Evolutionary conservation across 2,329 filamentous ascomycete genomes (phyloP).

Genomic region (Pseudonectria foliicola): DNA sequence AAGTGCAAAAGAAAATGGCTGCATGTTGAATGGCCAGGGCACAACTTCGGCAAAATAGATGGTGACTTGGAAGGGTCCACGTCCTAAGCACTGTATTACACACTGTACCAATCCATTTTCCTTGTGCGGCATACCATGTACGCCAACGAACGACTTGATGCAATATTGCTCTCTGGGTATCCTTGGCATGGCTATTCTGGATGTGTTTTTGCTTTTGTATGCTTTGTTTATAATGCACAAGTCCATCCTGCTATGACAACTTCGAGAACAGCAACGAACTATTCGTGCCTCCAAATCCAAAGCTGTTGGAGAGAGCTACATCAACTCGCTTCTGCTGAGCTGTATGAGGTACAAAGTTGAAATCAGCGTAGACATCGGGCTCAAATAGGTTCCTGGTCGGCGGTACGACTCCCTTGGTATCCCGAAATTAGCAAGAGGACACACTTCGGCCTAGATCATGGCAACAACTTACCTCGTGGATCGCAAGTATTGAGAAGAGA

Average conservation of each 20-base stretch:
- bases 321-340: constrained; percentile 65
- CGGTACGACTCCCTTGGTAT: constrained; percentile 64
- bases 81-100: constrained; percentile 3
- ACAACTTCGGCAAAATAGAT: constrained; percentile 16
- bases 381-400: constrained; percentile 78
- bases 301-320: constrained; percentile 86
- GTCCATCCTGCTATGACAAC: constrained; percentile 6
- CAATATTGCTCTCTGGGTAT: too few relatives aligned
- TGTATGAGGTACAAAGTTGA: constrained; percentile 74
- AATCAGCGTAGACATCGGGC: constrained; percentile 60
- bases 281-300: constrained; percentile 96
- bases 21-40: constrained; percentile 19
- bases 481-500: constrained; percentile 72
- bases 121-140: too few relatives aligned
- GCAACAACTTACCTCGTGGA: constrained; percentile 59
- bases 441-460: background rate
- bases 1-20: constrained; percentile 15
- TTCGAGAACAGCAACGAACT: constrained; percentile 72
- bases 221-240: background rate
- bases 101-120: constrained; percentile 7
- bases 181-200: too few relatives aligned
- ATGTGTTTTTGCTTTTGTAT: too few relatives aligned
- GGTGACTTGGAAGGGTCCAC: background rate
- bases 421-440: constrained; percentile 6
- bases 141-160: too few relatives aligned